These are phyloP conservation scores for Kodamaea laetipori DNA, from an alignment of 805 yeast species.

Conservation along the genomic window DNA sequence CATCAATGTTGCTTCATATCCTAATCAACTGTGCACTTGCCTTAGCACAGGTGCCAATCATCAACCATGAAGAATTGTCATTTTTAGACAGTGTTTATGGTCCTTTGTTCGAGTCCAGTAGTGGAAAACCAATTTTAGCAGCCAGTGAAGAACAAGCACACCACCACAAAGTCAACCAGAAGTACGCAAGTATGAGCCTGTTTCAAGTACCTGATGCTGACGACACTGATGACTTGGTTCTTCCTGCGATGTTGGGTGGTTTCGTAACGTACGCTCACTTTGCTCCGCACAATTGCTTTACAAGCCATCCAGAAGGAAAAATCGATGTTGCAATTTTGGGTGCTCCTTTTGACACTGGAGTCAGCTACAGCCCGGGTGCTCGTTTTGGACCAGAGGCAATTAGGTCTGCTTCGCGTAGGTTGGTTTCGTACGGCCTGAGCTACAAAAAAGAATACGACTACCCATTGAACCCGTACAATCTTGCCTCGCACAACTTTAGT, in stretches of 20 bases:
- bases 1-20: not conserved
- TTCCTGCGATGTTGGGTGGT: conserved; percentile 45
- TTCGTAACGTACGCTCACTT: conserved; percentile 57
- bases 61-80: conserved; percentile 4
- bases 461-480: conserved; percentile 54
- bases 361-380: conserved; percentile 58
- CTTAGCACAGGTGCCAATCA: conserved; percentile 4
- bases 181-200: conserved; percentile 18
- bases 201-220: conserved; percentile 35
- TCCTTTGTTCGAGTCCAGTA: conserved; percentile 21
- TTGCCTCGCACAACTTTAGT: conserved; percentile 33
- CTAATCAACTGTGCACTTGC: not conserved
- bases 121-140: conserved; percentile 5
- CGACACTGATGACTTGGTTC: conserved; percentile 28
- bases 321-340: conserved; percentile 59
- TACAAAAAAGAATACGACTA: conserved; percentile 10
- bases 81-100: conserved; percentile 32
- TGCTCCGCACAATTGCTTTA: conserved; percentile 40
- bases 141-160: not conserved
- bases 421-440: conserved; percentile 33
- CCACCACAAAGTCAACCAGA: conserved; percentile 12
- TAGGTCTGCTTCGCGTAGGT: conserved; percentile 48
- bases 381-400: conserved; percentile 60
- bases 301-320: conserved; percentile 27
- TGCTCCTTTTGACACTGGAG: conserved; percentile 62